Base-by-base conservation (phyloP, 805 yeast genomes). In the Ogataea trehalophila region DNA sequence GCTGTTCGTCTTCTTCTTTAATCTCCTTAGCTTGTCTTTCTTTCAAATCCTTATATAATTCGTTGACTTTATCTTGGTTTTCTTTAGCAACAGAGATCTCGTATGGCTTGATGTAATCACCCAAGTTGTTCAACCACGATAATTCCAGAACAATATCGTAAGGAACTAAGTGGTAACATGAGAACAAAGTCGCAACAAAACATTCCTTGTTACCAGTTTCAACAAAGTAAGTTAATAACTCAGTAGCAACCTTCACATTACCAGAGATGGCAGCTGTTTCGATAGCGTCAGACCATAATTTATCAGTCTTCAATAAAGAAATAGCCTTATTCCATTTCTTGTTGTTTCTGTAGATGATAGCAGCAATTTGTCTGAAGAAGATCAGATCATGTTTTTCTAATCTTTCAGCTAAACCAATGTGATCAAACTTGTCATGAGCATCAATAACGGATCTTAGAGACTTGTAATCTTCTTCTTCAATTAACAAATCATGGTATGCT, bases 171-270 rank as follows among this genome's bases (percentile, higher is more conserved):
- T 85, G 87, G 67, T 94, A 94, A 61, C 95, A 87, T 6, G 88
- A 73, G 71, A 85, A 94, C 62, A 94, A 76, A 51, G 91, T 79
- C 6, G 96, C 97, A 60, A 90, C 85, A 64, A 89, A 87, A 60
- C 96, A 87, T 73, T 94, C 99, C 69, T 85, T 89, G 72, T 94
- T 94, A 57, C 96, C 98, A 37, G 95, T 88, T 60, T 92, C 97
- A 50, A 94, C 97, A 67, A 94, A 94, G 72, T 92, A 94, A 45
- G 85, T 78, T 66, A 94, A 73, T 54, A 88, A 73, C 50, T 94
- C 98, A 66, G 88, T 92, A 34, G 95, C 91, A 62, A 92, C 85
- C 65, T 87, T 90, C 11, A 79, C 61, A 55, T 84, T 83, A 52
- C 80, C 79, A 17, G 97, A 90, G 48, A 82, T 71, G 16, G 96